Evolutionary conservation across 2,329 filamentous ascomycete species (phyloP).

Genomic region (Neonectria magnoliae): DNA sequence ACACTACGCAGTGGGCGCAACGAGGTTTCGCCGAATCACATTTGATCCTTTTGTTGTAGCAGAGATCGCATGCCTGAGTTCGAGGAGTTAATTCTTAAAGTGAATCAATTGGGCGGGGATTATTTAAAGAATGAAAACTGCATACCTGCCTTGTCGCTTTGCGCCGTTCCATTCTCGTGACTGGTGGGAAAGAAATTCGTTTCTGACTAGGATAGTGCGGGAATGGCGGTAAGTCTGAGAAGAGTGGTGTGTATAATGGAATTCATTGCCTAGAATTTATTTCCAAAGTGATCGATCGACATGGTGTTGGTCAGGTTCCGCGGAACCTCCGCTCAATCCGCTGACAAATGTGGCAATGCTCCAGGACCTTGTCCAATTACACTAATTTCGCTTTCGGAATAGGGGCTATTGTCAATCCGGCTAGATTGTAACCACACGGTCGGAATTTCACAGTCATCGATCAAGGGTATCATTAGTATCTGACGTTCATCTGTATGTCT

Average conservation of each 20-base stretch:
- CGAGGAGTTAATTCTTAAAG: neutral
- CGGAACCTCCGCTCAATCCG: neutral
- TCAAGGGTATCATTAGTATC: too few species aligned
- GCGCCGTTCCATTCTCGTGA: neutral
- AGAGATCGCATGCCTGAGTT: constrained; percentile 29
- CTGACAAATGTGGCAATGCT: neutral
- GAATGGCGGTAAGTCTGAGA: too few species aligned
- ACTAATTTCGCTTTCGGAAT: too few species aligned
- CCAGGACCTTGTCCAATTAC: too few species aligned
- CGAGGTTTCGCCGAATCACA: constrained; percentile 25
- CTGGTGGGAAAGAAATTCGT: neutral
- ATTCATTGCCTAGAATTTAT: neutral
- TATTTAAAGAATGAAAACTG: neutral
- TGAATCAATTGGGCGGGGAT: neutral
- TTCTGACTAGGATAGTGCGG: neutral
- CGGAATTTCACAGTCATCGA: too few species aligned
- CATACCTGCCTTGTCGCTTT: neutral
- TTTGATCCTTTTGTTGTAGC: constrained; percentile 30
- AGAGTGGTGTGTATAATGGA: neutral
- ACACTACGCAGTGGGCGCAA: constrained; percentile 21
- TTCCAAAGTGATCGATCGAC: neutral
- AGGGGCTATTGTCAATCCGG: too few species aligned
- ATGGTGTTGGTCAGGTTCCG: neutral
- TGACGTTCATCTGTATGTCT: too few species aligned
- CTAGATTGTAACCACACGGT: too few species aligned